Base-by-base conservation (phyloP, 768 basidiomycete genomes). In the Suillus clintonianus region DNA sequence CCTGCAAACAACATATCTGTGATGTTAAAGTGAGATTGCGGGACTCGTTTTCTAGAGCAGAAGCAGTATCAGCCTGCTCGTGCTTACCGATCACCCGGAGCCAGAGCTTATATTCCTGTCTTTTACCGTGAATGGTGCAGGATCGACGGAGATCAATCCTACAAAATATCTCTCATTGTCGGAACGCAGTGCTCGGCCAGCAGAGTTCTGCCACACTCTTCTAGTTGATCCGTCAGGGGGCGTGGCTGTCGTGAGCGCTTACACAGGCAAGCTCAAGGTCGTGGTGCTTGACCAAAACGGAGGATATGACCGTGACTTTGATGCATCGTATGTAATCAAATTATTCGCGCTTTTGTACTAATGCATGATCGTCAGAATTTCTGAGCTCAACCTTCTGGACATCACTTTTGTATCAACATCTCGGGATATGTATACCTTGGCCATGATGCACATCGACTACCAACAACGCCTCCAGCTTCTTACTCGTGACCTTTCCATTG, bases 81-180 rank as follows among this genome's bases (percentile, higher is more conserved):
- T 92, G 37, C 81, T 94, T 71, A 83, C 89, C 0, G 90, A 90
- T 64, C 91, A 92, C 68, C 91, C 92, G 1, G 85, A 90, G 39
- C 89, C 92, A 10, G 86, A 88, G 64, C 80, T 94, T 14, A 74
- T 93, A 41, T 80, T 92, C 66, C 78, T 94, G 45, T 71, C 78
- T 4, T 90, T 87, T 70, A 72, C 73, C 3, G 77, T 80, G 42
- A 71, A 78, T 39, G 70, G 74, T 14, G 70, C 64, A 47, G 78
- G 77, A 22, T 72, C 72, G 37, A 66, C 58, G 30, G 60, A 62
- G 9, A 74, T 91, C 17, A 71, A 67, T 3, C 69, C 75, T 14
- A 82, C 77, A 22, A 82, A 83, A 56, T 77, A 80, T 39, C 69
- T 90, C 6, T 76, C 84, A 19, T 76, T 95, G 32, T 78, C 80